These are phyloP conservation scores for Leccinellum rugosiceps DNA, from an alignment of 768 basidiomycete species.

Conservation along the genomic window DNA sequence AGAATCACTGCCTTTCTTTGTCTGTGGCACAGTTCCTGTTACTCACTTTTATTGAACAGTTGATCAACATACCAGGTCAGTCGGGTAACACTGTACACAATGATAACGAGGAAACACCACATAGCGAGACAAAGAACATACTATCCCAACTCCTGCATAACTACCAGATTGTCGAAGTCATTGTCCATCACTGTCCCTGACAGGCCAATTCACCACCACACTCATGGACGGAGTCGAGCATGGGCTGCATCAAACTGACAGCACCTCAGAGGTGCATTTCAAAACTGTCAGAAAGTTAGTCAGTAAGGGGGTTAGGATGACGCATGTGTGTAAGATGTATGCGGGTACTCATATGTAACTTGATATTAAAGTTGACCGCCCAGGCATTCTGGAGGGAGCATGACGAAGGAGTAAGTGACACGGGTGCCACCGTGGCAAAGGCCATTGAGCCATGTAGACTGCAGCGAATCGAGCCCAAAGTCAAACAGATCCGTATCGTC, in stretches of 20 bases:
- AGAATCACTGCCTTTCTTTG: too few species aligned
- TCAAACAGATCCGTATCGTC: constrained; percentile 41
- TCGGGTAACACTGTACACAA: too few species aligned
- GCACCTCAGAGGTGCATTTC: constrained; percentile 48
- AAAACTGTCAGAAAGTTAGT: constrained; percentile 23
- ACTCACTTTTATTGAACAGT: constrained; percentile 47
- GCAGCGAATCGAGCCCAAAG: constrained; percentile 53
- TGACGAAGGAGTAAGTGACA: neutral
- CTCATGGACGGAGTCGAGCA: constrained; percentile 34
- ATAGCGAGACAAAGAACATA: too few species aligned
- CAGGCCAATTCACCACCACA: constrained; percentile 19
- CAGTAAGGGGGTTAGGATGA: too few species aligned
- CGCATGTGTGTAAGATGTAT: too few species aligned
- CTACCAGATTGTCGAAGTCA: too few species aligned
- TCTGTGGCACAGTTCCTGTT: constrained; percentile 37
- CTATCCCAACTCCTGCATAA: too few species aligned
- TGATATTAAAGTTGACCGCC: constrained; percentile 51
- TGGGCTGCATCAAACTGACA: constrained; percentile 47
- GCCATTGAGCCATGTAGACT: constrained; percentile 37
- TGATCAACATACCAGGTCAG: too few species aligned
- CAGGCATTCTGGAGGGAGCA: constrained; percentile 42
- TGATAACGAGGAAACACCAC: too few species aligned
- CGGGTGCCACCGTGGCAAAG: neutral
- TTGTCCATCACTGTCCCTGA: too few species aligned
- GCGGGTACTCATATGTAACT: constrained; percentile 7